These are phyloP conservation scores for Diutina ranongensis DNA, from an alignment of 1,139 yeast genomes.

Conservation along the genomic window DNA sequence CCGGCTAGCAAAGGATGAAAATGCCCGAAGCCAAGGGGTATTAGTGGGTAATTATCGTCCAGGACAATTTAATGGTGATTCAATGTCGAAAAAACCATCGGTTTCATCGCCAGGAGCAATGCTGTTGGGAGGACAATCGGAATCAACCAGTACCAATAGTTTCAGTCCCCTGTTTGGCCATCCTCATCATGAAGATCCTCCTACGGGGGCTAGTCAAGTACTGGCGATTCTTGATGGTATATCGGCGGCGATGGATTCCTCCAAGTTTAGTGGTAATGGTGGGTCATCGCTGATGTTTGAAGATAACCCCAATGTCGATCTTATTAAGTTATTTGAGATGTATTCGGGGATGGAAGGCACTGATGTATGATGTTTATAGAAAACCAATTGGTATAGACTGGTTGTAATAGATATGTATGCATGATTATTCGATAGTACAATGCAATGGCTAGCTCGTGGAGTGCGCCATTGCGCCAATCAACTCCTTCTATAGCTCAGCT, in stretches of 20 bases:
- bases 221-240: not conserved
- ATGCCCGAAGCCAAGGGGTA: conserved; percentile 8
- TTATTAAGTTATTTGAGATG: conserved; percentile 26
- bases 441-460: too few relatives aligned
- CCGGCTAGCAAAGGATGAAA: conserved; percentile 21
- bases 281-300: conserved; percentile 9
- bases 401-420: too few relatives aligned
- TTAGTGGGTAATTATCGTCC: conserved; percentile 2
- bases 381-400: too few relatives aligned
- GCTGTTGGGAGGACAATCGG: not conserved
- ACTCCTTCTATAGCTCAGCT: not conserved
- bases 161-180: conserved; percentile 5
- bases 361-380: conserved; percentile 1
- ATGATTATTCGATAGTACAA: too few relatives aligned
- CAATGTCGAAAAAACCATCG: not conserved
- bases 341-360: conserved; percentile 10
- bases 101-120: not conserved
- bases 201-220: not conserved
- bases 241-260: not conserved
- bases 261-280: not conserved
- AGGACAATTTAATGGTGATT: conserved; percentile 9
- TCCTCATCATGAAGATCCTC: not conserved
- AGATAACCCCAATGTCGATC: conserved; percentile 20
- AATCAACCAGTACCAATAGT: not conserved
- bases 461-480: not conserved